phyloP scores from a whole-genome alignment of 2,329 filamentous ascomycete genomes.

The Macrophomina phaseolina region DNA sequence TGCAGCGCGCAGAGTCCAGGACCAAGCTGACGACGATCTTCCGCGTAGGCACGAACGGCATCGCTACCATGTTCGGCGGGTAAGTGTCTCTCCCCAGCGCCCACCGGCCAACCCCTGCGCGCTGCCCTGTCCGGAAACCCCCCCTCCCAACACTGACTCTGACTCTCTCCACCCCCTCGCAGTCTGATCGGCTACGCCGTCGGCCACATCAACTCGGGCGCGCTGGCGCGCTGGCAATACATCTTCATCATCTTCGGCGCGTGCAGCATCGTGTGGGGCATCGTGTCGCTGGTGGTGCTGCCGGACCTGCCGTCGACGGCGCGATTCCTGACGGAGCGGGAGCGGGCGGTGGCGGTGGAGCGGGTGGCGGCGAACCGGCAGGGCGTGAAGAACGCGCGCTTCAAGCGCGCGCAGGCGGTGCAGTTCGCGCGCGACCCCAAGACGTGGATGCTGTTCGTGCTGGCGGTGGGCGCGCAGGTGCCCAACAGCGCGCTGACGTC shows the following conservation, averaged over 20 bases:
- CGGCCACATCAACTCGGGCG: slow-evolving; percentile 61
- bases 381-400: slow-evolving; percentile 60
- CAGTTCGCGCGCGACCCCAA: slow-evolving; percentile 61
- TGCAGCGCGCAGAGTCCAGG: background rate
- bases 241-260: slow-evolving; percentile 63
- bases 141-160: background rate
- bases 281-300: slow-evolving; percentile 46
- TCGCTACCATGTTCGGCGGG: slow-evolving; percentile 67
- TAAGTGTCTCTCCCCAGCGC: slow-evolving; percentile 27
- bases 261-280: slow-evolving; percentile 44
- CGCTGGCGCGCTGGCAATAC: slow-evolving; percentile 60
- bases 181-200: slow-evolving; percentile 62
- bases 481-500: slow-evolving; percentile 63
- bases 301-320: slow-evolving; percentile 54
- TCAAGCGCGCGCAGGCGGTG: slow-evolving; percentile 47
- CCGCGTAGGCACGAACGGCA: slow-evolving; percentile 43
- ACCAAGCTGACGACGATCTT: background rate
- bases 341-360: slow-evolving; percentile 57
- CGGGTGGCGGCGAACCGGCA: slow-evolving; percentile 58
- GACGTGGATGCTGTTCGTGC: slow-evolving; percentile 64
- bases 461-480: slow-evolving; percentile 58
- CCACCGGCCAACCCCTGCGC: slow-evolving; percentile 29
- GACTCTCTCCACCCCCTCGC: slow-evolving; percentile 16
- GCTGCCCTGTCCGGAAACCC: background rate
- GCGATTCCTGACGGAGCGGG: slow-evolving; percentile 48